Percentiles rank a stretch among this genome's conserved stretches.
Conservation (phyloP, 2,329 filamentous ascomycete genomes). For the Beauveria brongniartii region DNA sequence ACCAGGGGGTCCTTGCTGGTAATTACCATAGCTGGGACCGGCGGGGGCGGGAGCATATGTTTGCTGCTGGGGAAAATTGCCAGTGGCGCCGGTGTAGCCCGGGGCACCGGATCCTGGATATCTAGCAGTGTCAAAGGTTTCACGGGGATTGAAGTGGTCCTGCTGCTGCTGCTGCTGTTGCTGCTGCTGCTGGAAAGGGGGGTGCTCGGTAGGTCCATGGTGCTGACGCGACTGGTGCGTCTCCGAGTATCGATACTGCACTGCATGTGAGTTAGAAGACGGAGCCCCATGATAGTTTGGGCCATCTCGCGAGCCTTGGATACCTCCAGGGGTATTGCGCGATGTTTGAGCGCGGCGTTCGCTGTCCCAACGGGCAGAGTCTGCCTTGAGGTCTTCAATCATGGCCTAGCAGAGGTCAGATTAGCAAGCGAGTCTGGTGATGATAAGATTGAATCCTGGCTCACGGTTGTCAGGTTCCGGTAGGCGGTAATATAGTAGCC, state of each 20-base stretch:
- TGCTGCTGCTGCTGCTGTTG: conserved; percentile 21
- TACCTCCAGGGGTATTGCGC: conserved; percentile 50
- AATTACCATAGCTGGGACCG: conserved; percentile 20
- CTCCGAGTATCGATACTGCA: conserved; percentile 49
- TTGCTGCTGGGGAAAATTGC: conserved; percentile 22
- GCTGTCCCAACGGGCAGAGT: conserved; percentile 54
- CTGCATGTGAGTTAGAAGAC: conserved; percentile 51
- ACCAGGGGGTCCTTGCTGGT: conserved; percentile 21
- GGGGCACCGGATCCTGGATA: conserved; percentile 43
- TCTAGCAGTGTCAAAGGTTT: conserved; percentile 35
- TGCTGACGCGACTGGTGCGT: conserved; percentile 41
- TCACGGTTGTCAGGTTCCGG: conserved; percentile 68
- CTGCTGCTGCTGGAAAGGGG: conserved; percentile 17
- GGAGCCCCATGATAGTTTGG: conserved; percentile 39
- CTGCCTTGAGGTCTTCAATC: conserved; percentile 55
- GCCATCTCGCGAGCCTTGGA: conserved; percentile 43
- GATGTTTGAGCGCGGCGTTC: conserved; percentile 49
- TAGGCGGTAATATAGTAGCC: conserved; percentile 76
- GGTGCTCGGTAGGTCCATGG: conserved; percentile 36
- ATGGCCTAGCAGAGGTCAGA: conserved; percentile 38
- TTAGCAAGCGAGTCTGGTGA: not conserved
- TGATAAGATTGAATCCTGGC: conserved; percentile 20
- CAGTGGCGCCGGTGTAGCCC: conserved; percentile 40
- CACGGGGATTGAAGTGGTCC: conserved; percentile 29
- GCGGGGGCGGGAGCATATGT: conserved; percentile 24